Evolutionary conservation across 2,329 filamentous ascomycete species (phyloP).

Genomic region (Sclerotinia sclerotiorum): DNA sequence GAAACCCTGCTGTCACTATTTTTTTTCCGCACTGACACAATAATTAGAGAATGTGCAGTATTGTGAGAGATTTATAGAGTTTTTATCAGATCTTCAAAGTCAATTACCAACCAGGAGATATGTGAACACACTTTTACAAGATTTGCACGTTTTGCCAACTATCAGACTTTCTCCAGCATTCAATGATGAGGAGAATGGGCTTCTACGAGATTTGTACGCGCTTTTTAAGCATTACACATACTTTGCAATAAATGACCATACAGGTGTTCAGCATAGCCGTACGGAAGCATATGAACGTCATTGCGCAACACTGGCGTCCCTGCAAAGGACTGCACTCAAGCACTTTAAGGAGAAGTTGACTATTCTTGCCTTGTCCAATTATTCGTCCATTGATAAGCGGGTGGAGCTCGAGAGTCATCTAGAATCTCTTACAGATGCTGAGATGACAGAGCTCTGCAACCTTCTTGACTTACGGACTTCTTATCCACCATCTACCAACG

Average conservation of each 20-base stretch:
- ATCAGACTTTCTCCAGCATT: constrained; percentile 78
- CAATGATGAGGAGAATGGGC: constrained; percentile 68
- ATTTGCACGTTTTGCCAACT: constrained; percentile 78
- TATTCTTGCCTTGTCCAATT: constrained; percentile 90
- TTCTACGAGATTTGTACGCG: constrained; percentile 76
- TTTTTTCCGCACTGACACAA: neutral
- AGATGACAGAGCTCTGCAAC: constrained; percentile 67
- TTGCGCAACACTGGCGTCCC: constrained; percentile 69
- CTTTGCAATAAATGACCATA: constrained; percentile 91
- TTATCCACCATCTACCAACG: constrained; percentile 72
- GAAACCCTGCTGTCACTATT: neutral
- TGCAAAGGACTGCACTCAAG: constrained; percentile 77
- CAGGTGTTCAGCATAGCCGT: constrained; percentile 70
- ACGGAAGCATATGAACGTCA: constrained; percentile 78
- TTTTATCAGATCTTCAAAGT: constrained; percentile 86
- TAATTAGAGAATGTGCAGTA: constrained; percentile 68
- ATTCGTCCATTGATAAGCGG: constrained; percentile 79
- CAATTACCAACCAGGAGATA: constrained; percentile 93
- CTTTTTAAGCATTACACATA: constrained; percentile 84
- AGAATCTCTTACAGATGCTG: constrained; percentile 68
- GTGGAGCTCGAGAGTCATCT: constrained; percentile 77
- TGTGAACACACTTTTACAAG: constrained; percentile 82
- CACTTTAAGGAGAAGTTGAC: constrained; percentile 87
- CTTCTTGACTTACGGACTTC: constrained; percentile 74
- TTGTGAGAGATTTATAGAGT: constrained; percentile 90